Base-by-base conservation (phyloP, 176 grass and related monocot genomes). In the Triticum urartu region DNA sequence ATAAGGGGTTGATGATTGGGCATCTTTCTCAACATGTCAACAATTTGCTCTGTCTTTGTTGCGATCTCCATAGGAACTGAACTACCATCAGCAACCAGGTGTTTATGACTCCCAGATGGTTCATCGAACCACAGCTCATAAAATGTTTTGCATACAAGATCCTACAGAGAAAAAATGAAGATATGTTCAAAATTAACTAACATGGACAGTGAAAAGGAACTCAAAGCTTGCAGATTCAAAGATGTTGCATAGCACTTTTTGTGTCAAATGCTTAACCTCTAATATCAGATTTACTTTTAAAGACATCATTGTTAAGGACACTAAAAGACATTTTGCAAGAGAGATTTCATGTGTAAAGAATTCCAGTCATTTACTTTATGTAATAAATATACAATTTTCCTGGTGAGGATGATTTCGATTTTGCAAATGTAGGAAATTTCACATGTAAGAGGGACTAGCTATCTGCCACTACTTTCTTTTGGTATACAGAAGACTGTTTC, bases 81-180 rank as follows among this genome's bases (percentile, higher is more conserved):
- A 78, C 94, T 98, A 73, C 94, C 92, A 91, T 98, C 94, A 86
- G 96, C 94, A 85, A 98, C 88, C 40, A 92, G 94, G 82, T 98
- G 94, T 73, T 92, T 98, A 83, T 92, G 88, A 79, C 92, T 96
- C 87, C 97, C 97, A 85, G 85, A 87, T 79, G 97, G 89, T 91
- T 94, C 94, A 83, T 99, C 97, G 61, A 99, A 96, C 97, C 97
- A 99, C 78, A 99, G 84, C 63, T 99, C 97, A 83, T 94, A 92
- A 91, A 99, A 99, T 83, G 97, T 99, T 94, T 96, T 99, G 84
- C 97, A 94, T 70, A 99, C 97, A 74, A 99, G 86, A 88, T 99
- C 97, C 97, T 99, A 85, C 75, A 86, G 69, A 47, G 45, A 76
- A 33, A 11, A 24, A 86, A 70, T 18, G 13, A 84, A 94, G 12